These are phyloP conservation scores for Fraxinus sp. DNA, from an alignment of 305 asterid genomes.

Conservation along the genomic window DNA sequence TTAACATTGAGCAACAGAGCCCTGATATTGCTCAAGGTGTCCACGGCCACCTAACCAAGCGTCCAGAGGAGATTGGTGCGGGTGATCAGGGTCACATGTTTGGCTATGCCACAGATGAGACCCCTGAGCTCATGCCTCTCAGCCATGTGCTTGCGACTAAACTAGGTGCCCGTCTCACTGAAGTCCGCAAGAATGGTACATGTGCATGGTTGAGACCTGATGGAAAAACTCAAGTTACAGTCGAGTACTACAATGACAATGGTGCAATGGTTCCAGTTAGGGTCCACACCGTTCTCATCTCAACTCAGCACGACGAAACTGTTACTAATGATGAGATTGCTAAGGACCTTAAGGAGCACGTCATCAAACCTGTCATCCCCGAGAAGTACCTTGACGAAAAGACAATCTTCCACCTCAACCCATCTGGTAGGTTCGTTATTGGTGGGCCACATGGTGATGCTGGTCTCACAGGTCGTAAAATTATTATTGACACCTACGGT, in stretches of 20 bases:
- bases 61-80: constrained; percentile 60
- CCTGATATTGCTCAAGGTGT: constrained; percentile 59
- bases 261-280: constrained; percentile 51
- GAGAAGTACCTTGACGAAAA: constrained; percentile 56
- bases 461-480: constrained; percentile 55
- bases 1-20: constrained; percentile 52
- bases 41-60: constrained; percentile 50
- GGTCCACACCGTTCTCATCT: constrained; percentile 52
- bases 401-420: constrained; percentile 53
- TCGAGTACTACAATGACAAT: constrained; percentile 49
- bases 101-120: constrained; percentile 55
- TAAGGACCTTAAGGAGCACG: constrained; percentile 48
- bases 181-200: constrained; percentile 52
- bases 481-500: constrained; percentile 49
- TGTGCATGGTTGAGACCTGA: constrained; percentile 58
- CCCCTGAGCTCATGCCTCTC: constrained; percentile 56
- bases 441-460: constrained; percentile 64
- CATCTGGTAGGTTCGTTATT: constrained; percentile 49
- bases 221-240: constrained; percentile 54
- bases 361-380: constrained; percentile 48
- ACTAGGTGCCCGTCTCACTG: constrained; percentile 51
- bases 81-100: constrained; percentile 62
- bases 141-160: constrained; percentile 55
- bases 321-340: constrained; percentile 52
- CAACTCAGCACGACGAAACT: constrained; percentile 56